phyloP scores from a whole-genome alignment of 2,329 filamentous ascomycete species.

The Escovopsis weberi region DNA sequence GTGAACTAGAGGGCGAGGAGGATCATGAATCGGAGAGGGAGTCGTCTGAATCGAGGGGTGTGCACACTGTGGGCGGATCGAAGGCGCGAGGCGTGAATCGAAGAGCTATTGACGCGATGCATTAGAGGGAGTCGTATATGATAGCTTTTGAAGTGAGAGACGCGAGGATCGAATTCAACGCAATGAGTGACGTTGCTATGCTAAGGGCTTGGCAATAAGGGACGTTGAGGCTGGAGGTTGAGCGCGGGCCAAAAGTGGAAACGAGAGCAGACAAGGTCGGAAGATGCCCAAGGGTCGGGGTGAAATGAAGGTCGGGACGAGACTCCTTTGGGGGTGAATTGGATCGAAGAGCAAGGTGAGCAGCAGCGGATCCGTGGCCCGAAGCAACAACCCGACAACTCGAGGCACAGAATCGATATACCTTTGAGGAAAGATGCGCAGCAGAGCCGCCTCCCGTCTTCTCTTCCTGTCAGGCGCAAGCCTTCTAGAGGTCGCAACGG shows the following conservation, averaged over 20 bases:
- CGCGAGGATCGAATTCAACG: background rate
- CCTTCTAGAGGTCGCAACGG: background rate
- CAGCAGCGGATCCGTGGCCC: background rate
- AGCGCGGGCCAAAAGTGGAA: too few relatives aligned
- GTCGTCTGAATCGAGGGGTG: too few relatives aligned
- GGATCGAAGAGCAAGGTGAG: background rate
- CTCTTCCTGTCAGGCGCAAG: background rate
- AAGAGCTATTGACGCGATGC: conserved; percentile 2
- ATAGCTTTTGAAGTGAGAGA: background rate
- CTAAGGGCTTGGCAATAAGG: background rate
- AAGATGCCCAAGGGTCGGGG: too few relatives aligned
- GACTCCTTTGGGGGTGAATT: background rate
- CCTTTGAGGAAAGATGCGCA: too few relatives aligned
- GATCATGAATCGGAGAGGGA: background rate
- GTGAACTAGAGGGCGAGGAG: background rate
- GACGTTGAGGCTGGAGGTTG: background rate
- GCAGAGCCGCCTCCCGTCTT: conserved; percentile 1
- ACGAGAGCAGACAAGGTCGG: background rate
- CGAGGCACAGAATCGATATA: background rate
- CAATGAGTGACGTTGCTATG: background rate
- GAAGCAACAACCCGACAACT: background rate
- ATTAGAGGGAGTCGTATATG: conserved; percentile 1
- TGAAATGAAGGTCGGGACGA: background rate
- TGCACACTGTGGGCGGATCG: background rate
- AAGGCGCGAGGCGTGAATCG: background rate